Evolutionary conservation across 768 basidiomycete genomes (phyloP).

Genomic region (Russula sp.): DNA sequence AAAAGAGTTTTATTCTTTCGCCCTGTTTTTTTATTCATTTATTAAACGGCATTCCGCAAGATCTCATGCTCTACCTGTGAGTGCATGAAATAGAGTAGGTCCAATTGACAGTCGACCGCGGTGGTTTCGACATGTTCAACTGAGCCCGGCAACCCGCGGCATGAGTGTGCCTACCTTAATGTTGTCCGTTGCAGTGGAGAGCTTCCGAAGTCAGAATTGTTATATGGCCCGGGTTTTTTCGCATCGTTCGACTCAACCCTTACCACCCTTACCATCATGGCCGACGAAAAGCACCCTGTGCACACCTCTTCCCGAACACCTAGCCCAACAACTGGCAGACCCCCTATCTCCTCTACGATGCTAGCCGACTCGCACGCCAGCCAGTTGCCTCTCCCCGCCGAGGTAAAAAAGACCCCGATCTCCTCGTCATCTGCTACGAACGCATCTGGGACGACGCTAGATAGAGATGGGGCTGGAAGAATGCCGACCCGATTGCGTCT

Average conservation of each 20-base stretch:
- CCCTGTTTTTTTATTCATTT: too few species aligned
- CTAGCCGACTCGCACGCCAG: not conserved
- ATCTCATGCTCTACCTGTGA: too few species aligned
- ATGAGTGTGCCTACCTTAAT: too few species aligned
- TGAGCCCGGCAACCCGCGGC: too few species aligned
- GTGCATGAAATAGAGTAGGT: too few species aligned
- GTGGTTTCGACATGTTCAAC: too few species aligned
- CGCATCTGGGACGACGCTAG: not conserved
- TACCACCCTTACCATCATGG: not conserved
- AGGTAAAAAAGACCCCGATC: not conserved
- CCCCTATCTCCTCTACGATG: not conserved
- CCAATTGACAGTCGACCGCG: too few species aligned
- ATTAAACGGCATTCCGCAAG: too few species aligned
- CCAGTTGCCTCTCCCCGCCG: not conserved
- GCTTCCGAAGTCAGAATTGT: too few species aligned
- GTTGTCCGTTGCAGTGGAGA: too few species aligned
- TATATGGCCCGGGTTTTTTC: too few species aligned
- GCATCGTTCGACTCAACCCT: not conserved
- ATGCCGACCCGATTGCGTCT: not conserved
- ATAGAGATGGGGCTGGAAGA: not conserved
- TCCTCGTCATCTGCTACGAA: not conserved
- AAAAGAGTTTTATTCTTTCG: too few species aligned
- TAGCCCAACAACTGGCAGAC: not conserved
- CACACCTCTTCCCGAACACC: not conserved
- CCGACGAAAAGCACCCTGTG: not conserved